Conservation (phyloP, 2,329 filamentous ascomycete species). For the Phaeoacremonium minimum region DNA sequence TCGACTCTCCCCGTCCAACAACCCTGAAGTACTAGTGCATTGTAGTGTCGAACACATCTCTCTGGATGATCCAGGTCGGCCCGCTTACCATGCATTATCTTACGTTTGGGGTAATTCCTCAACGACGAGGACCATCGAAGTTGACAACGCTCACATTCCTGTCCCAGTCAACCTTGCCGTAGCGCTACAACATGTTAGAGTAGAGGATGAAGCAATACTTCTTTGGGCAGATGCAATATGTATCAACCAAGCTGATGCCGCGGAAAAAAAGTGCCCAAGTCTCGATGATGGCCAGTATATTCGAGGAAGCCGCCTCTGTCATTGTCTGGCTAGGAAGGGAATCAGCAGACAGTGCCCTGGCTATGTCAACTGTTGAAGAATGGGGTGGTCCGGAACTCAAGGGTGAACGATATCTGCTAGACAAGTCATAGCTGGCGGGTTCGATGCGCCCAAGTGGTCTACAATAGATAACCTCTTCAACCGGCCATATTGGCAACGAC, state of each 20-base stretch:
- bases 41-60: neutral
- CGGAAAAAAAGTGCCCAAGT: constrained; percentile 4
- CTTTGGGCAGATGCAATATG: constrained; percentile 1
- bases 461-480: neutral
- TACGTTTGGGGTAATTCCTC: constrained; percentile 2
- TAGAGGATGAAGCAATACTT: neutral
- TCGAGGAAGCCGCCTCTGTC: neutral
- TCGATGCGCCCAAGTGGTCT: neutral
- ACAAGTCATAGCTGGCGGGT: neutral
- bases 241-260: constrained; percentile 1
- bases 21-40: too few relatives aligned
- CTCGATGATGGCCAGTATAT: constrained; percentile 2
- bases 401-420: neutral
- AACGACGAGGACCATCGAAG: neutral
- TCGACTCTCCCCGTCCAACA: too few relatives aligned
- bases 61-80: neutral
- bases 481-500: neutral
- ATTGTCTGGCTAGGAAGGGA: constrained; percentile 4
- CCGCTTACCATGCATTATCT: constrained; percentile 1
- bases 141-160: neutral
- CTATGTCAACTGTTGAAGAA: neutral
- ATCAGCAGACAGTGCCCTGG: neutral
- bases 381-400: neutral
- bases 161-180: neutral
- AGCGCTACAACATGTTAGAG: neutral